Percentiles rank a stretch among this genome's conserved stretches.
phyloP scores from a whole-genome alignment of 805 yeast species.

The Wickerhamiella allomyrinae region DNA sequence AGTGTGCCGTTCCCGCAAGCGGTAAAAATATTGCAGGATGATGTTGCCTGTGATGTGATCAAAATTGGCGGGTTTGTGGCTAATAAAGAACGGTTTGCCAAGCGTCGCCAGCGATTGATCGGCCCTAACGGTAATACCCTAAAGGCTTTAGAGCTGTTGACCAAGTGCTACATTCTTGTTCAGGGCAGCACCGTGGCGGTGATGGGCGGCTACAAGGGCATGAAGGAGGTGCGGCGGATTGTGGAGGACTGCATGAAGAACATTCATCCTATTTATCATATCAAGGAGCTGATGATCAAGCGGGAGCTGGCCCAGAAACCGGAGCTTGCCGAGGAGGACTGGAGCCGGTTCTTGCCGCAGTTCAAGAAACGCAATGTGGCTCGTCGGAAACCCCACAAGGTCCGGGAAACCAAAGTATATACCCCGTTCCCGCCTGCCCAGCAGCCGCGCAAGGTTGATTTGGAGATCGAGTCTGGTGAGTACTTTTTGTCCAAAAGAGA shows the following conservation, averaged over 20 bases:
- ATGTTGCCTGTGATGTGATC: conserved; percentile 87
- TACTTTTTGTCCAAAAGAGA: conserved; percentile 83
- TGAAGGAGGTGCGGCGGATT: conserved; percentile 81
- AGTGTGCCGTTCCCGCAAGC: conserved; percentile 98
- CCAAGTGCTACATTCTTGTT: conserved; percentile 90
- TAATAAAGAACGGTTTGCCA: conserved; percentile 85
- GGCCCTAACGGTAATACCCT: conserved; percentile 96
- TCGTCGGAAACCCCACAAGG: conserved; percentile 69
- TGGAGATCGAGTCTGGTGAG: conserved; percentile 96
- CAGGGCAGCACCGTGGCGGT: conserved; percentile 96
- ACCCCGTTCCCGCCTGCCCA: conserved; percentile 99
- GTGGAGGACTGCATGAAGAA: conserved; percentile 97
- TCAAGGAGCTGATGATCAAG: conserved; percentile 94
- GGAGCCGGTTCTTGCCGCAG: conserved; percentile 92
- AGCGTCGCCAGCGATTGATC: conserved; percentile 88
- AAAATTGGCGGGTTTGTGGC: conserved; percentile 82
- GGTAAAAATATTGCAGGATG: conserved; percentile 77
- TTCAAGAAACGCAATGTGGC: conserved; percentile 94
- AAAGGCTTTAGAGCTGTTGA: conserved; percentile 84
- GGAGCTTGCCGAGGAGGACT: conserved; percentile 87
- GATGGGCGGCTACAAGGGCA: conserved; percentile 92
- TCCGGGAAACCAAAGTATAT: conserved; percentile 60
- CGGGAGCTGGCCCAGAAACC: conserved; percentile 91
- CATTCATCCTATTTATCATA: conserved; percentile 94
- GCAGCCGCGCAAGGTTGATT: conserved; percentile 90